phyloP scores from a whole-genome alignment of 169 alveolate species.

The Eimeria necatrix region DNA sequence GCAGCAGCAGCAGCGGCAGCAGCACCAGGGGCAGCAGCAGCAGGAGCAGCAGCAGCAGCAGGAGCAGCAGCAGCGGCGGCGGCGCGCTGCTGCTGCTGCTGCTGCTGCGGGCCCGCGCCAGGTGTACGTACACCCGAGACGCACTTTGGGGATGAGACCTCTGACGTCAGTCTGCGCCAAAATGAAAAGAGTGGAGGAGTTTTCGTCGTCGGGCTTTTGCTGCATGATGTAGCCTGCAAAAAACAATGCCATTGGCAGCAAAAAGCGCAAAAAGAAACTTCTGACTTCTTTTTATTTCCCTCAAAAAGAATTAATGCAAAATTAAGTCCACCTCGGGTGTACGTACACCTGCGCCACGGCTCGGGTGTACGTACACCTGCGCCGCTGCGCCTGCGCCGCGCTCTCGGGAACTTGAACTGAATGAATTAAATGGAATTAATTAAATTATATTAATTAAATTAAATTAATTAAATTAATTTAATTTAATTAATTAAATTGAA shows the following conservation, averaged over 20 bases:
- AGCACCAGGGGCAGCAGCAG: no score
- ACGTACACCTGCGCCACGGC: no score
- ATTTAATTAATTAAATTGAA: background rate
- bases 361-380: no score
- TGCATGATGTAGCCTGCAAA: slow-evolving; percentile 75
- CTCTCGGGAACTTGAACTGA: no score
- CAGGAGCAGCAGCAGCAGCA: background rate
- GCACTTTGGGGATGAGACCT: slow-evolving; percentile 80
- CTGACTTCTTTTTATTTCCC: background rate
- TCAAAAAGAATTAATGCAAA: background rate
- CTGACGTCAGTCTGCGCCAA: slow-evolving; percentile 81
- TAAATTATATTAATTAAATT: background rate
- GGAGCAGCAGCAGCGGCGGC: no score
- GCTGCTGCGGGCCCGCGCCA: no score
- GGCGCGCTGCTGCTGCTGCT: no score
- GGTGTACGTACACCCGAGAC: background rate
- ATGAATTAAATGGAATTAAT: background rate
- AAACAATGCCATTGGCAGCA: no score
- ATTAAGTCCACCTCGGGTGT: no score
- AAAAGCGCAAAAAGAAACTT: background rate
- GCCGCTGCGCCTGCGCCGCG: no score
- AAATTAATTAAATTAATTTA: background rate
- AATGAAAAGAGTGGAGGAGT: slow-evolving; percentile 70
- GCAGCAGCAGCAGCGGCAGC: background rate
- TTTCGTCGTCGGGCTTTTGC: background rate